Conservation (phyloP, 1,284 basidiomycete genomes). For the Tilletia setariae region DNA sequence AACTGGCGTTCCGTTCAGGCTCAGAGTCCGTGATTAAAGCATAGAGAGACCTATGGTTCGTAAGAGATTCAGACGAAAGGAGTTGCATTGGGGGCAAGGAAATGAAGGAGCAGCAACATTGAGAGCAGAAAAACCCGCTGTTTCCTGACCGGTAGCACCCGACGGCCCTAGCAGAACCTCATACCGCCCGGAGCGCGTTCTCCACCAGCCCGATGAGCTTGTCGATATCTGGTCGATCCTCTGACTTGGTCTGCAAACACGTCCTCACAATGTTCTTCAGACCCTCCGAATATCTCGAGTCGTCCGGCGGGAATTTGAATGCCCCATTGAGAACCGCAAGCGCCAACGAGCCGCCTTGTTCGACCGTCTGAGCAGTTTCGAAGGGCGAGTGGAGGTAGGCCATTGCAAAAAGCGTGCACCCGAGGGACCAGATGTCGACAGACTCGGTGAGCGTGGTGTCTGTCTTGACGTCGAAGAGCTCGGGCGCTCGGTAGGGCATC, state of each 20-base stretch:
- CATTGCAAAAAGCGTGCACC: slow-evolving; percentile 48
- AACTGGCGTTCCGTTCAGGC: no score
- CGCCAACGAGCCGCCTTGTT: slow-evolving; percentile 53
- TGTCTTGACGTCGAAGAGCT: slow-evolving; percentile 54
- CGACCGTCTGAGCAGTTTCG: slow-evolving; percentile 51
- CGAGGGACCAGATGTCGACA: slow-evolving; percentile 54
- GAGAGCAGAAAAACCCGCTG: no score
- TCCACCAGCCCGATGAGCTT: slow-evolving; percentile 37
- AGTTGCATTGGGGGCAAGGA: no score
- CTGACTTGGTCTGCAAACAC: slow-evolving; percentile 45
- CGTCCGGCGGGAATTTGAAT: slow-evolving; percentile 47
- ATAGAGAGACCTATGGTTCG: no score
- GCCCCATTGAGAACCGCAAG: slow-evolving; percentile 51
- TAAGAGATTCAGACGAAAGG: no score
- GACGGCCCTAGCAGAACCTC: neutral
- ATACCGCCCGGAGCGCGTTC: slow-evolving; percentile 31
- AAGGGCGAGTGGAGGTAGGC: slow-evolving; percentile 53
- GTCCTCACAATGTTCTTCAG: slow-evolving; percentile 42
- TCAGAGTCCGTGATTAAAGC: no score
- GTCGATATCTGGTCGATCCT: slow-evolving; percentile 42
- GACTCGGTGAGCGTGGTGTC: slow-evolving; percentile 47
- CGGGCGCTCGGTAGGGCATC: slow-evolving; percentile 55
- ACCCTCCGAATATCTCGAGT: slow-evolving; percentile 38
- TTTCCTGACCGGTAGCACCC: no score
- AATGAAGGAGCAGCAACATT: no score